Conservation (phyloP, 768 basidiomycete species). For the Boletus pseudopeckii region DNA sequence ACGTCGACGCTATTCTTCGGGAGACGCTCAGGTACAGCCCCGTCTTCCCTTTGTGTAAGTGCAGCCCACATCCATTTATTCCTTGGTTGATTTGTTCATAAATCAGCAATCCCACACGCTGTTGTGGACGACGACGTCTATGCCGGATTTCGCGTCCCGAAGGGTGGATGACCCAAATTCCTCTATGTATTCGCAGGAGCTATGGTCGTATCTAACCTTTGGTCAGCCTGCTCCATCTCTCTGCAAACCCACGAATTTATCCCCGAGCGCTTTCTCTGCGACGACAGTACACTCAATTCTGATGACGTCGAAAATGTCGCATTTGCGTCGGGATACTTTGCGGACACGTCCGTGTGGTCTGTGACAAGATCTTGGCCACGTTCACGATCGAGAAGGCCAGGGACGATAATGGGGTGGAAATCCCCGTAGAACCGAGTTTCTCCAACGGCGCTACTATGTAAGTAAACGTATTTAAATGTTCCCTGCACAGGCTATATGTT, state of each 20-base stretch:
- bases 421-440: conserved; percentile 15
- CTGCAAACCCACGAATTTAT: conserved; percentile 31
- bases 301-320: conserved; percentile 10
- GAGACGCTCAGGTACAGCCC: conserved; percentile 19
- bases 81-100: neutral
- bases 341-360: conserved; percentile 23
- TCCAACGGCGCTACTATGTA: conserved; percentile 7
- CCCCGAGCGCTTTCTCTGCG: conserved; percentile 40
- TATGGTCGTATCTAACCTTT: conserved; percentile 17
- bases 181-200: conserved; percentile 5
- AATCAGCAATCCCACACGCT: conserved; percentile 29
- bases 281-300: conserved; percentile 16
- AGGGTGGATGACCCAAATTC: conserved; percentile 14
- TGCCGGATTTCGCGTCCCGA: conserved; percentile 50
- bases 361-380: conserved; percentile 13
- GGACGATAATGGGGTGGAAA: conserved; percentile 20
- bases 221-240: conserved; percentile 3
- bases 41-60: conserved; percentile 16
- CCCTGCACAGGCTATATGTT: neutral
- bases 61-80: neutral
- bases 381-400: conserved; percentile 16
- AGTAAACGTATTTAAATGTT: neutral
- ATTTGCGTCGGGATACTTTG: conserved; percentile 30
- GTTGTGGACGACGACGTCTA: conserved; percentile 42
- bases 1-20: conserved; percentile 19